Conservation (phyloP, 306 rosid species). For the Citrullus mucosospermus region DNA sequence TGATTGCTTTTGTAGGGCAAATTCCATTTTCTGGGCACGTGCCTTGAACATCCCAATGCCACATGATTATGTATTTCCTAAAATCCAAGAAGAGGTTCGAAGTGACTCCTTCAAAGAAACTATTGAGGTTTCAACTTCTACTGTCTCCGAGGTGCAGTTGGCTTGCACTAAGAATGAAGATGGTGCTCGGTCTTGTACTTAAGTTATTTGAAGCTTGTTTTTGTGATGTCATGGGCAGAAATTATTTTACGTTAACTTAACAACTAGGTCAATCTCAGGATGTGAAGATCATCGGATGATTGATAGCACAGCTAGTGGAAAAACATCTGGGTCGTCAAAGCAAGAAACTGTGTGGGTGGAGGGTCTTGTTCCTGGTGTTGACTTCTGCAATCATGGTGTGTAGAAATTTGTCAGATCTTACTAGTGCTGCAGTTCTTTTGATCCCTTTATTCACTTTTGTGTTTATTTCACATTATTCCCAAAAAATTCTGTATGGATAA, state of each 20-base stretch:
- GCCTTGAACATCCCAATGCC: slow-evolving; percentile 91
- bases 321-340: slow-evolving; percentile 18
- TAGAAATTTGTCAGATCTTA: slow-evolving; percentile 5
- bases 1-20: slow-evolving; percentile 51
- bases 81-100: slow-evolving; percentile 34
- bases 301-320: slow-evolving; percentile 30
- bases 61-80: slow-evolving; percentile 67
- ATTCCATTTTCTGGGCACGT: slow-evolving; percentile 88
- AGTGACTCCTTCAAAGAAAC: slow-evolving; percentile 16
- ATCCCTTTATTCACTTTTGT: neutral
- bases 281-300: slow-evolving; percentile 21
- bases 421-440: neutral
- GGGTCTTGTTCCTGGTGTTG: slow-evolving; percentile 98
- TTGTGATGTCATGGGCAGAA: neutral
- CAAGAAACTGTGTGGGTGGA: slow-evolving; percentile 78
- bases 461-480: neutral
- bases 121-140: slow-evolving; percentile 10
- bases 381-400: slow-evolving; percentile 93
- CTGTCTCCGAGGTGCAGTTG: slow-evolving; percentile 9
- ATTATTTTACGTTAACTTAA: neutral
- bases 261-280: slow-evolving; percentile 25
- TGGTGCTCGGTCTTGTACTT: slow-evolving; percentile 13
- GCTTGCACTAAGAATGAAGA: slow-evolving; percentile 28
- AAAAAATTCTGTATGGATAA: neutral
- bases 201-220: neutral